Base-by-base conservation (phyloP, 352 stramenopile genomes). In the Phytopythium vexans region DNA sequence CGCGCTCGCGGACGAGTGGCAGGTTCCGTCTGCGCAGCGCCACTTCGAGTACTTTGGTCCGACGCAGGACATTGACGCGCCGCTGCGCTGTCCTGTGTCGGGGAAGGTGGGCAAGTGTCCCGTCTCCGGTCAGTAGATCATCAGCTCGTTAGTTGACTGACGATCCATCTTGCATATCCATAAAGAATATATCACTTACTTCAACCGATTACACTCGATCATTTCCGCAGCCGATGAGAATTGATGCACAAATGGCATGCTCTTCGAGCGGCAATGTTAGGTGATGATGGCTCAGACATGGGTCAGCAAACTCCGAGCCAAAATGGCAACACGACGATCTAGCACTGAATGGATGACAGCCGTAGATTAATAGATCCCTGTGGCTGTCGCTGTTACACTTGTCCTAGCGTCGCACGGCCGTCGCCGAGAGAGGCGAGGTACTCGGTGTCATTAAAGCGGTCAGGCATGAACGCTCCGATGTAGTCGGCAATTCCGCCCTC, bases 11-110 rank as follows among this genome's bases (percentile, higher is more conserved):
- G 62, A 66, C 7, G 58, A 78, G 42, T 75, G 73, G 68, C 35
- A 49, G 3, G 57, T 76, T 6, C 68, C 75, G 0, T 49, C 64
- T 1, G 50, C 54, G 47, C 75, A 83, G 58, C 58, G 74, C 31
- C 75, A 83, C 64, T 86, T 77, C 60, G 75, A 86, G 66, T 86
- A 80, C 57, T 86, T 86, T 38, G 75, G 75, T 16, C 75, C 64
- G 41, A 77, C 74, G 15, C 70, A 83, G 40, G 63, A 83, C 35
- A 76, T 71, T 32, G 50, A 64, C 51, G 21, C 21, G 21, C 21
- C 21, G 21, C 21, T 27, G 21, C 21, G 21, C 21, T 27, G 21
- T 27, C 21, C 21, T 2, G 21, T 27, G 21, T 27, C 21, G 21
- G 21, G 21, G 21, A 27, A 27, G 21, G 21, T 27, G 21, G 21